Evolutionary conservation across 768 basidiomycete species (phyloP).

Genomic region (Cantharellus anzutake): DNA sequence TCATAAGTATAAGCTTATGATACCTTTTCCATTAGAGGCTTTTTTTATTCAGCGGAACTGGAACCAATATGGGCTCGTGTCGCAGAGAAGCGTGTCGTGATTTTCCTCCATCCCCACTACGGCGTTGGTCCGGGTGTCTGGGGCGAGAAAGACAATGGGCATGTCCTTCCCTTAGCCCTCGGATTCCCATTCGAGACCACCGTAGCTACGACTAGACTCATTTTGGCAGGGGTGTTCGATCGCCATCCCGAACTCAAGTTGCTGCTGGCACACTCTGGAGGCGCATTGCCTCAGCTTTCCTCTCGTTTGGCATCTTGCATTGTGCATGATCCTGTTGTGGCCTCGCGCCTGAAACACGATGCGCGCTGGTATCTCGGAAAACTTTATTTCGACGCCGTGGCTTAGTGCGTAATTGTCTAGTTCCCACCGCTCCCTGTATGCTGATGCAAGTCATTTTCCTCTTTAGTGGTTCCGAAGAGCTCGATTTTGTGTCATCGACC

Average conservation of each 20-base stretch:
- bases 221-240: conserved; percentile 65
- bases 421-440: background rate
- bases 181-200: conserved; percentile 89
- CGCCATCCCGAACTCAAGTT: conserved; percentile 56
- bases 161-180: conserved; percentile 69
- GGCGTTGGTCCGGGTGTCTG: conserved; percentile 52
- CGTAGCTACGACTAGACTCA: conserved; percentile 58
- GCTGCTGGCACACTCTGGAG: conserved; percentile 75
- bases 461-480: conserved; percentile 47
- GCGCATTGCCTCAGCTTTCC: conserved; percentile 64
- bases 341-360: conserved; percentile 56
- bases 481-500: conserved; percentile 55
- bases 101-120: conserved; percentile 79
- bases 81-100: conserved; percentile 44
- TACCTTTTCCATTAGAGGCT: background rate
- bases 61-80: conserved; percentile 73
- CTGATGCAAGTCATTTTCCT: background rate
- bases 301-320: conserved; percentile 75
- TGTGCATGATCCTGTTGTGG: conserved; percentile 65
- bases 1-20: background rate
- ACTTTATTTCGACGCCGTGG: conserved; percentile 73
- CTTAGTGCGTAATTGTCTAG: conserved; percentile 23
- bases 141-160: conserved; percentile 64
- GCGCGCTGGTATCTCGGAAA: conserved; percentile 65
- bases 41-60: conserved; percentile 22